Evolutionary conservation across 495 filamentous ascomycete species (phyloP), one percentile per base, ranked within the genome.

Genomic region (Daldinia childiae): DNA sequence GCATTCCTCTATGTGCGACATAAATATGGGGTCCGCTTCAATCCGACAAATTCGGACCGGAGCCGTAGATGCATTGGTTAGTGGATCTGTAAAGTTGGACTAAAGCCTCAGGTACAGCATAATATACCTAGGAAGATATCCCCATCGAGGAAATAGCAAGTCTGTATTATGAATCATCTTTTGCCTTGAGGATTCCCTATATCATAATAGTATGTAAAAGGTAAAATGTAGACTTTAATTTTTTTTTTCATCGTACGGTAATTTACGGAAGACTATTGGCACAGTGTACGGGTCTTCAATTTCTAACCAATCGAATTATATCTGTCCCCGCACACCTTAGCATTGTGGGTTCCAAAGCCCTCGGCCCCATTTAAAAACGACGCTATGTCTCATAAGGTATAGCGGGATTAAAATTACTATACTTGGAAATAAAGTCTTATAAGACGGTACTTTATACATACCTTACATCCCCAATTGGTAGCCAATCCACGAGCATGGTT

Each of bases 391-490:
- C 6, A 68, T 56, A 27, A 6, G 27, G 65, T 64, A 64, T 34
- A 36, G 39, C 24, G 34, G 26, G 7, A 55, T 24, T 29, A 15
- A 30, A 4, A 54, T 60, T 60, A 17, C 64, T 67, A 67, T 67
- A 67, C 56, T 67, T 67, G 64, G 64, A 60, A 67, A 39, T 19
- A 26, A 27, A 52, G 39, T 29, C 30, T 38, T 29, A 66, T 67
- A 72, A 72, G 56, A 62, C 36, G 51, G 69, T 59, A 43, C 43
- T 15, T 8, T 30, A 30, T 54, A 54, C 62, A n/a, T 52, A 52
- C 66, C 62, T 58, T 54, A 54, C 62, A n/a, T 52, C 29, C 66
- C 62, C 58, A 73, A 73, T 73, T 66, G 71, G 71, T 69, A 73
- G 52, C 58, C 58, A 73, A 73, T 69, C 66, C 62, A 73, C 71